Evolutionary conservation across 169 alveolate genomes (phyloP).

Genomic region (Plasmodium gallinaceum): DNA sequence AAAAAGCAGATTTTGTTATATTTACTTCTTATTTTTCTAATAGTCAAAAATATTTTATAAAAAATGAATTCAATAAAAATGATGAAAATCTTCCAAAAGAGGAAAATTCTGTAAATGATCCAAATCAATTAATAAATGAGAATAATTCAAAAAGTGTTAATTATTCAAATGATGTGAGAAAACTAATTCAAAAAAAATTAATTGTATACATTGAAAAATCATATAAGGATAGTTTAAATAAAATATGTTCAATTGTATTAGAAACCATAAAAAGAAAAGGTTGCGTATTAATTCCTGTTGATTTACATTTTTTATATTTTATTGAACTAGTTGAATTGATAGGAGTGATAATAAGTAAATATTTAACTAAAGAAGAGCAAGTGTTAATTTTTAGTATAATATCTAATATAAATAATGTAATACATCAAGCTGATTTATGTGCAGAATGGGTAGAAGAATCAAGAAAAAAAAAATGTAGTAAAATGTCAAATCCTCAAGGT

Average conservation of each 20-base stretch:
- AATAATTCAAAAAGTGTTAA: not conserved
- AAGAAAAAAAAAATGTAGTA: slow-evolving; percentile 64
- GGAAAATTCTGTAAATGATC: not conserved
- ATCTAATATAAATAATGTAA: slow-evolving; percentile 41
- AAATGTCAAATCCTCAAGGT: slow-evolving; percentile 46
- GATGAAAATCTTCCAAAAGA: not conserved
- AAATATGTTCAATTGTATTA: slow-evolving; percentile 64
- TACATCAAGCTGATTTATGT: slow-evolving; percentile 55
- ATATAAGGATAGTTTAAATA: slow-evolving; percentile 58
- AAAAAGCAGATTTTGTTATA: slow-evolving; percentile 40
- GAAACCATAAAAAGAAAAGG: slow-evolving; percentile 63
- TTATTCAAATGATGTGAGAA: not conserved
- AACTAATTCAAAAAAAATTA: slow-evolving; percentile 12
- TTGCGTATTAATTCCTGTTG: slow-evolving; percentile 69
- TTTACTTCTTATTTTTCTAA: slow-evolving; percentile 25
- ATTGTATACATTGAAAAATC: slow-evolving; percentile 28
- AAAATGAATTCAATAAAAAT: too few species aligned
- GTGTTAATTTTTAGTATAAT: slow-evolving; percentile 37
- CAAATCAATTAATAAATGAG: too few species aligned
- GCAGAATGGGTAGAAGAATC: slow-evolving; percentile 78
- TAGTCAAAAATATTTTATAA: too few species aligned
- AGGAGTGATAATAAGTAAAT: slow-evolving; percentile 66
- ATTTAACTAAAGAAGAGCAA: slow-evolving; percentile 67
- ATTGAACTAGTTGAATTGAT: slow-evolving; percentile 60
- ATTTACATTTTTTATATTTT: slow-evolving; percentile 44